Conservation (phyloP, 768 basidiomycete species). For the Tricholoma sp. region DNA sequence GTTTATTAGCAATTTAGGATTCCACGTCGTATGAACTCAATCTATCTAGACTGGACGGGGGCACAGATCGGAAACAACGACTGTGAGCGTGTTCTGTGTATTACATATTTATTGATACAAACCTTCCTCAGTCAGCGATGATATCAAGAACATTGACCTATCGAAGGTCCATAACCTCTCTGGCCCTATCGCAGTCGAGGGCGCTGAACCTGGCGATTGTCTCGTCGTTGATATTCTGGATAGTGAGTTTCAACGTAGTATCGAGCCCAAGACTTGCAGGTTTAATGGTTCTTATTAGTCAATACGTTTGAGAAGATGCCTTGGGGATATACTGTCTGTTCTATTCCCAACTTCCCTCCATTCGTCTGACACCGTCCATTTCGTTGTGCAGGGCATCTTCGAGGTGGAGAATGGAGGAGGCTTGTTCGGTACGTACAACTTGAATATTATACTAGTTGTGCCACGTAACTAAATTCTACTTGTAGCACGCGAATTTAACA, state of each 20-base stretch:
- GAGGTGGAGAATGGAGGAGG: constrained; percentile 71
- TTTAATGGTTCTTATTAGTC: constrained; percentile 30
- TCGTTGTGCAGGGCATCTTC: constrained; percentile 55
- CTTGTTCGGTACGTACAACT: constrained; percentile 46
- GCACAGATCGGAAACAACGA: constrained; percentile 78
- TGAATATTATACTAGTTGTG: no score
- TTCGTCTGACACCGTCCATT: background rate
- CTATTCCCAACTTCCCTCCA: background rate
- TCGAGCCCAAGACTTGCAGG: background rate
- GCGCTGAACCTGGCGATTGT: constrained; percentile 75
- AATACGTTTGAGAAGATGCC: constrained; percentile 70
- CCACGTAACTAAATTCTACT: background rate
- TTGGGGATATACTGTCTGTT: constrained; percentile 69
- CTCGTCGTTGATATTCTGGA: constrained; percentile 79
- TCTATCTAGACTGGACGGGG: constrained; percentile 65
- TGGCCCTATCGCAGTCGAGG: constrained; percentile 70
- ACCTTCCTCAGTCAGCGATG: constrained; percentile 50
- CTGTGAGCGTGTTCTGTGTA: constrained; percentile 30
- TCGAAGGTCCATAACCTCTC: constrained; percentile 70
- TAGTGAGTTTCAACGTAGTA: constrained; percentile 29
- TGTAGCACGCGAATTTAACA: constrained; percentile 62
- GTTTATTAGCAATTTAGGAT: constrained; percentile 7
- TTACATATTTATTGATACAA: background rate
- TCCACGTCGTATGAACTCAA: background rate
- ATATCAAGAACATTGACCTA: constrained; percentile 61